phyloP scores from a whole-genome alignment of 768 basidiomycete genomes.

The Pleurotus cornucopiae region DNA sequence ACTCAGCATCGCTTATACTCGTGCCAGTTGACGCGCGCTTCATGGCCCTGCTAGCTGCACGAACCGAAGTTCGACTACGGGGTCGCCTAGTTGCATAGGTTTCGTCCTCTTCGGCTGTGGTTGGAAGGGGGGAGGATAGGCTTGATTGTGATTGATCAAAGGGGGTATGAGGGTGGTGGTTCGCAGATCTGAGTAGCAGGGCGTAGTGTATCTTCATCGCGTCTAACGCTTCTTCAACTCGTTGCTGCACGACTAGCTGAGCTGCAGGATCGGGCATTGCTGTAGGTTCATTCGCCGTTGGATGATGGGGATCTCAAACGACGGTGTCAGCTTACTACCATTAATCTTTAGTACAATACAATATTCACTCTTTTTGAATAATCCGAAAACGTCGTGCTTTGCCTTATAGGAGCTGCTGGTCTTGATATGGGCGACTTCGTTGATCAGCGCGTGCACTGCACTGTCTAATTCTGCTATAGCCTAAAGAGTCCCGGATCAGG shows the following conservation, averaged over 20 bases:
- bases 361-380: slow-evolving; percentile 58
- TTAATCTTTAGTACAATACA: background rate
- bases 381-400: slow-evolving; percentile 37
- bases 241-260: slow-evolving; percentile 27
- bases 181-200: slow-evolving; percentile 37
- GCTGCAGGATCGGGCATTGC: slow-evolving; percentile 11
- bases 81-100: slow-evolving; percentile 13
- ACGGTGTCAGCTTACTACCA: too few relatives aligned
- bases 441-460: slow-evolving; percentile 38
- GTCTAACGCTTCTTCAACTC: slow-evolving; percentile 43
- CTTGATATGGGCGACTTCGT: slow-evolving; percentile 39
- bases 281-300: background rate
- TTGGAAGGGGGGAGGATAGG: slow-evolving; percentile 32
- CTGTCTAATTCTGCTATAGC: slow-evolving; percentile 56
- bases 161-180: slow-evolving; percentile 30
- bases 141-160: slow-evolving; percentile 10
- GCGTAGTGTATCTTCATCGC: slow-evolving; percentile 59
- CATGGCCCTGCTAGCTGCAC: slow-evolving; percentile 27
- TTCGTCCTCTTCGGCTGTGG: slow-evolving; percentile 46
- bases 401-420: slow-evolving; percentile 23
- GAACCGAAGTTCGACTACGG: slow-evolving; percentile 18
- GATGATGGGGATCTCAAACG: background rate
- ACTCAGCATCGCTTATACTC: slow-evolving; percentile 55
- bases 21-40: slow-evolving; percentile 46
- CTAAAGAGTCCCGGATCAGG: slow-evolving; percentile 27